Percentiles rank a stretch among this genome's conserved stretches.
These are phyloP conservation scores for Boletus speciosus DNA, from an alignment of 768 basidiomycete species.

Conservation along the genomic window DNA sequence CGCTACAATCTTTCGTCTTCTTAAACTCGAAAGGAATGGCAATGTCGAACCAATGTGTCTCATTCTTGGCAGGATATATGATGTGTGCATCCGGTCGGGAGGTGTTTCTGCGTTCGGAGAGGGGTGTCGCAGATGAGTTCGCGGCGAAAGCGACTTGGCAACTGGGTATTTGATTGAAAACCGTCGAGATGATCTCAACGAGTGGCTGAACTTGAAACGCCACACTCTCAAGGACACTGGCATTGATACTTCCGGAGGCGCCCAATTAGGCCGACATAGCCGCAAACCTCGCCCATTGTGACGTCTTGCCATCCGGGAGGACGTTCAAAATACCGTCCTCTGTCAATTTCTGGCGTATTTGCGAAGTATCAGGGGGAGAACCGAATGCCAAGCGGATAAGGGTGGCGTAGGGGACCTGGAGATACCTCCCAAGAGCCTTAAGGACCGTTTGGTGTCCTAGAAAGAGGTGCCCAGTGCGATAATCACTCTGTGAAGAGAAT, in stretches of 20 bases:
- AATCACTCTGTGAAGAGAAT: too few species aligned
- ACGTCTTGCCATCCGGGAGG: not conserved
- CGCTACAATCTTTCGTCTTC: not conserved
- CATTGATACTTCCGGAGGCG: not conserved
- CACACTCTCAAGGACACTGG: too few species aligned
- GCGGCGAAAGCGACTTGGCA: not conserved
- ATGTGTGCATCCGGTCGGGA: constrained; percentile 5
- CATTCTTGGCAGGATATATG: fast-evolving
- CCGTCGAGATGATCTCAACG: not conserved
- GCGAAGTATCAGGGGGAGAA: too few species aligned
- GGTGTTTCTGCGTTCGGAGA: not conserved
- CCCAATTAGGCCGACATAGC: not conserved
- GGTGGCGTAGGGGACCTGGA: not conserved
- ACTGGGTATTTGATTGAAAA: not conserved
- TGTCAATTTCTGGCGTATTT: not conserved
- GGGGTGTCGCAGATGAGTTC: not conserved
- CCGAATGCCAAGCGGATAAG: not conserved
- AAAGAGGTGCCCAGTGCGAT: too few species aligned
- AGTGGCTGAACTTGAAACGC: not conserved
- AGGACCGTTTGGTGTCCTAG: not conserved
- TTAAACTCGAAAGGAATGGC: constrained; percentile 7
- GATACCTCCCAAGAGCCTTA: not conserved
- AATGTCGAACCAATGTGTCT: constrained; percentile 10
- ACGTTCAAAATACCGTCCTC: not conserved
- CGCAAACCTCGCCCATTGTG: not conserved